Conservation (phyloP, 345 rosid species). For the Lepidium africanum region DNA sequence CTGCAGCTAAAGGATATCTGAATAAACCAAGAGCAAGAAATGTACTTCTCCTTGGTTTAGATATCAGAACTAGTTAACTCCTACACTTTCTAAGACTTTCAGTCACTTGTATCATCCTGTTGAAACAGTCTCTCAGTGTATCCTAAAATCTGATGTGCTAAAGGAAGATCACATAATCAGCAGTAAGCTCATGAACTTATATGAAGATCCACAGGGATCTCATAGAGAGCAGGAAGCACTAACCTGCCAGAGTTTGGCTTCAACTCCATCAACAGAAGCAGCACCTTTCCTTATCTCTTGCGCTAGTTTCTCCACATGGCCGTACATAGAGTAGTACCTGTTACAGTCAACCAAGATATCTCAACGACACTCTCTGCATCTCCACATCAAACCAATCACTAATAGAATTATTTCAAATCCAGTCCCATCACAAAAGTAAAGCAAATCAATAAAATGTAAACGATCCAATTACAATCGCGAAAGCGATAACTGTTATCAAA, state of each 20-base stretch:
- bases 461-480: neutral
- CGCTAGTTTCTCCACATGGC: slow-evolving; percentile 85
- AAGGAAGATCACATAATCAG: neutral
- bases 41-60: neutral
- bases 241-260: slow-evolving; percentile 87
- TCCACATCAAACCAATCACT: neutral
- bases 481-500: neutral
- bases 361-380: neutral
- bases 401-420: neutral
- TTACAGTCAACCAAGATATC: neutral
- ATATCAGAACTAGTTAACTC: neutral
- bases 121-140: neutral
- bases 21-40: neutral
- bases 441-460: neutral
- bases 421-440: neutral
- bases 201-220: no score
- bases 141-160: neutral
- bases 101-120: neutral
- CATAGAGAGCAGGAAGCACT: neutral
- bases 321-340: slow-evolving; percentile 95
- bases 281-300: slow-evolving; percentile 85
- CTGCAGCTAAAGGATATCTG: neutral
- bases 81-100: neutral
- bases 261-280: slow-evolving; percentile 85
- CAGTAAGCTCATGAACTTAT: neutral